These are phyloP conservation scores for Zizania palustris DNA, from an alignment of 202 grass and related monocot genomes.

Conservation along the genomic window DNA sequence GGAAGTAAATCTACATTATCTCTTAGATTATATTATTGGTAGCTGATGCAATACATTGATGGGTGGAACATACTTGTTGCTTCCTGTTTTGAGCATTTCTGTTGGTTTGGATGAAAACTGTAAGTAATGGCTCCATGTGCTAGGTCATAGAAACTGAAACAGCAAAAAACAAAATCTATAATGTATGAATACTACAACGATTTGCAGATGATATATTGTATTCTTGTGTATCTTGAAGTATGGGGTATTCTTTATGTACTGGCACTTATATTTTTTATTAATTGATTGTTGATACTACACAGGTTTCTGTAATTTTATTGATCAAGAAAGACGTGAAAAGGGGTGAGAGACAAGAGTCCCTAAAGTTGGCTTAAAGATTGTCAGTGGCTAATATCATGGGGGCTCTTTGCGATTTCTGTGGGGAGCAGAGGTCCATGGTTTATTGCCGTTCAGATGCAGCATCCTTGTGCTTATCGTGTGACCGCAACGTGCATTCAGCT, in stretches of 20 bases:
- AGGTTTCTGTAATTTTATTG: slow-evolving; percentile 31
- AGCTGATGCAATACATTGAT: slow-evolving; percentile 38
- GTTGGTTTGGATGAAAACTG: neutral
- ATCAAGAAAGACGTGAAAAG: slow-evolving; percentile 6
- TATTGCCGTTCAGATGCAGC: slow-evolving; percentile 89
- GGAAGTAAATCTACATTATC: slow-evolving; percentile 49
- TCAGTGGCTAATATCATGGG: slow-evolving; percentile 54
- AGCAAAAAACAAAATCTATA: slow-evolving; percentile 8
- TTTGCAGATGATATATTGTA: neutral
- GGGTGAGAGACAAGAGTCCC: neutral
- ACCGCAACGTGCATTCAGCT: slow-evolving; percentile 90
- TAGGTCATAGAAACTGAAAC: slow-evolving; percentile 1
- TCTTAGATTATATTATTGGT: slow-evolving; percentile 42
- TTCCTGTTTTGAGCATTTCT: slow-evolving; percentile 22
- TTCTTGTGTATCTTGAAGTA: neutral
- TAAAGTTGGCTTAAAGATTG: slow-evolving; percentile 27
- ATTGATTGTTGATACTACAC: neutral
- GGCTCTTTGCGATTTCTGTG: slow-evolving; percentile 75
- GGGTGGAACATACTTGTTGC: slow-evolving; percentile 33
- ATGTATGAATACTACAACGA: neutral
- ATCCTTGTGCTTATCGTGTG: slow-evolving; percentile 85
- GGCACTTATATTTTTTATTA: neutral
- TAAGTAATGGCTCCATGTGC: neutral
- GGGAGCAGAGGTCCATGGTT: slow-evolving; percentile 77
- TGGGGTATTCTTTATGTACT: neutral